These are phyloP conservation scores for Colletotrichum orchidophilum DNA, from an alignment of 2,329 filamentous ascomycete genomes.

Conservation along the genomic window DNA sequence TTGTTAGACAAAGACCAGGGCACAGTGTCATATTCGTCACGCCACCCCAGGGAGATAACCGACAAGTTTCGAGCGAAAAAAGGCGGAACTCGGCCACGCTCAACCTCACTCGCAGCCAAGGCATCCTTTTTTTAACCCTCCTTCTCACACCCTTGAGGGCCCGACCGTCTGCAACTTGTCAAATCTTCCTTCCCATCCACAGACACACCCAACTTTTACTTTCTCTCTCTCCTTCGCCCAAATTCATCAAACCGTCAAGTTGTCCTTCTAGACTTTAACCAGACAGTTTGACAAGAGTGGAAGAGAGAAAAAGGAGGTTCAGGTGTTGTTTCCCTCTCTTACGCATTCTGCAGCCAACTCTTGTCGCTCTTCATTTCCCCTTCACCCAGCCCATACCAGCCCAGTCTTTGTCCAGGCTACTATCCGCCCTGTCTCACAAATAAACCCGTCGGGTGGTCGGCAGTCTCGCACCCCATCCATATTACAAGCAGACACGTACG, in stretches of 20 bases:
- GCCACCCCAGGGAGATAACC: constrained; percentile 33
- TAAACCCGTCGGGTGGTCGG: constrained; percentile 29
- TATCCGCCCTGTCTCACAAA: constrained; percentile 31
- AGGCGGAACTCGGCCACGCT: constrained; percentile 32
- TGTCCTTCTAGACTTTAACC: not conserved
- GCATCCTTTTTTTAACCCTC: constrained; percentile 26
- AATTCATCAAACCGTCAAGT: not conserved
- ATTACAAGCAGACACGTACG: constrained; percentile 29
- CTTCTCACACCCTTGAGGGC: constrained; percentile 14
- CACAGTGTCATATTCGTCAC: constrained; percentile 24
- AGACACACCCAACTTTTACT: not conserved
- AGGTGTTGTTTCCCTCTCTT: constrained; percentile 10
- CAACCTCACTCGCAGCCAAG: constrained; percentile 32
- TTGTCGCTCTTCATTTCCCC: constrained; percentile 32
- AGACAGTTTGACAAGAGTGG: not conserved
- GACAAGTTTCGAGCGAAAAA: constrained; percentile 33
- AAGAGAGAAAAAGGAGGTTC: not conserved
- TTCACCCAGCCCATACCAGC: constrained; percentile 27
- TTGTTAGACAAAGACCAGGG: constrained; percentile 18
- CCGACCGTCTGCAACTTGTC: constrained; percentile 26
- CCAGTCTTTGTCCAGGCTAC: constrained; percentile 27
- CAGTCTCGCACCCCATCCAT: constrained; percentile 16
- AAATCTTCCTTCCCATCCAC: constrained; percentile 13
- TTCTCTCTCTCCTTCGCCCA: not conserved
- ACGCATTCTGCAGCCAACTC: constrained; percentile 18